Evolutionary conservation across 2,329 filamentous ascomycete genomes (phyloP), one percentile per base, ranked within the genome.

Genomic region (Apiospora pterosperma): DNA sequence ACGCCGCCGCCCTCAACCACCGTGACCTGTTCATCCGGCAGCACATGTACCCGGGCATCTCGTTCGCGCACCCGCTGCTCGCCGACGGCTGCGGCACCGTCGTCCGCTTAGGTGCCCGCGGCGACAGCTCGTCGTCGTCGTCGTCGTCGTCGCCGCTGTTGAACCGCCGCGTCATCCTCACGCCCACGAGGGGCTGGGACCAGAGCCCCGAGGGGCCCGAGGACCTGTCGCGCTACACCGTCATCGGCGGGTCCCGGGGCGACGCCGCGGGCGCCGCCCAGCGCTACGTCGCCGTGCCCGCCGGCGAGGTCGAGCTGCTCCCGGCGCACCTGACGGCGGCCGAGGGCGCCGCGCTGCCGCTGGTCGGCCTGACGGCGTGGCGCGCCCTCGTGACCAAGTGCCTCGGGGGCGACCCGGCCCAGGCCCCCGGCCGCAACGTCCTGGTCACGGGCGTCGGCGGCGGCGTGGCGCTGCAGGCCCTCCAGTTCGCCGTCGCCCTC

Each of bases 1-100:
- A 86, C 39, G 92, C 93, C 62, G 92, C 90, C 1, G 91, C 95
- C 16, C 88, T 98, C 61, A 98, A 98, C 82, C 96, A 98, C 81
- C 91, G 94, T 72, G 96, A 98, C 77, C 88, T 97, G 70, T 98
- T 97, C 81, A 91, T 97, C 78, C 92, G 95, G 63, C 93, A 96
- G 77, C 90, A 94, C 74, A 88, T 97, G 44, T 98, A 98, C 81
- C 95, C 95, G 0, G 90, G 87, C 70, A 90, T 93, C 62, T 90
- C 91, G 14, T 97, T 97, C 77, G 84, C 86, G 66, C 83, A 89
- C 6, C 92, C 95, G 1, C 81, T 98, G 48, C 85, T 97, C 31
- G 88, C 93, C 66, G 95, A 98, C 75, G 95, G 92, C 68, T 89
- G 86, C 70, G 95, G 94, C 63, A 81, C 85, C 64, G 92, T 98